Evolutionary conservation across 768 basidiomycete species (phyloP).

Genomic region (Tricholoma furcatifolium): DNA sequence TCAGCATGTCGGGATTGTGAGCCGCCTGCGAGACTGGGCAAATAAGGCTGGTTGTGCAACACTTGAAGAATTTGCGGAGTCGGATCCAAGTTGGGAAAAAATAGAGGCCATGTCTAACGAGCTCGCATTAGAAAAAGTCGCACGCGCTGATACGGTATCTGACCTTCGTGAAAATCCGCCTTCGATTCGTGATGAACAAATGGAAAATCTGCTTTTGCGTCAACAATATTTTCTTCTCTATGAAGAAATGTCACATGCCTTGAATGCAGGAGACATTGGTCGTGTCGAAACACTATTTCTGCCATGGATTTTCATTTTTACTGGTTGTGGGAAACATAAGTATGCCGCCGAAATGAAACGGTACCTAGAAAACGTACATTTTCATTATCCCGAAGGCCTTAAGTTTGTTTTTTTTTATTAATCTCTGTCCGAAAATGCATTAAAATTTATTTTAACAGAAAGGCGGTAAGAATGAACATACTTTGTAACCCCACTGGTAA

Average conservation of each 20-base stretch:
- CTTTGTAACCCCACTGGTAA: conserved; percentile 37
- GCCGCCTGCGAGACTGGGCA: conserved; percentile 29
- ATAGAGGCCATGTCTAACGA: conserved; percentile 23
- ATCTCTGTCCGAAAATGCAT: neutral
- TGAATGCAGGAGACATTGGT: conserved; percentile 17
- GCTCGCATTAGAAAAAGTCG: conserved; percentile 20
- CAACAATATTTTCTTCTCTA: conserved; percentile 38
- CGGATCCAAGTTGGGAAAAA: conserved; percentile 25
- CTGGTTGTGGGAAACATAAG: conserved; percentile 16
- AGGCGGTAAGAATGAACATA: conserved; percentile 27
- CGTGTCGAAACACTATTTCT: conserved; percentile 7
- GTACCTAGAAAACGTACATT: conserved; percentile 14
- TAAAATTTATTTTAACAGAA: conserved; percentile 4
- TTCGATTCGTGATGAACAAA: conserved; percentile 24
- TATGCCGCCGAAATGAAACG: conserved; percentile 14
- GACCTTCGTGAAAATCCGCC: neutral
- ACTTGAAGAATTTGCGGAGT: conserved; percentile 28
- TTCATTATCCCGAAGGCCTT: conserved; percentile 13
- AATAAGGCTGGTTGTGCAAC: conserved; percentile 9
- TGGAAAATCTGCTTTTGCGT: conserved; percentile 30
- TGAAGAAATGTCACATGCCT: conserved; percentile 32
- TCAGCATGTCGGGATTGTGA: conserved; percentile 24
- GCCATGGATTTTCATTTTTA: conserved; percentile 16
- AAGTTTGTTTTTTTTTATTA: conserved; percentile 1
- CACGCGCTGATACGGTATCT: conserved; percentile 7